Conservation (phyloP, 345 rosid species). For the Dipteronia dyeriana region DNA sequence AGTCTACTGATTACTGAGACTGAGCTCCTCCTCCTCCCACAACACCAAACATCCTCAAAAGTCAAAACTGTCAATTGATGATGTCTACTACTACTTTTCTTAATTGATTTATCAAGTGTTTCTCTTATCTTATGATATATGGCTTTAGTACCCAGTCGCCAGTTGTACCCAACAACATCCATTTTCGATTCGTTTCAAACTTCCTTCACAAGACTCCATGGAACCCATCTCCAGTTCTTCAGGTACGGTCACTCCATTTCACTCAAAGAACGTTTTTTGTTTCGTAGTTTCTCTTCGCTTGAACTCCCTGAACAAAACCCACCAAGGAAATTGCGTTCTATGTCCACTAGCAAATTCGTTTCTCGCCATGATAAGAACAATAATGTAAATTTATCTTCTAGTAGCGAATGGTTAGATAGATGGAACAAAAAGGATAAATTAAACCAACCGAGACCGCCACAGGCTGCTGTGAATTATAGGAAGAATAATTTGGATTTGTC, state of each 20-base stretch:
- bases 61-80: background rate
- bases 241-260: constrained; percentile 49
- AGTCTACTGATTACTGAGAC: background rate
- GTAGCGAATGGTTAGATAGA: constrained; percentile 49
- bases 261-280: constrained; percentile 20
- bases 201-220: constrained; percentile 44
- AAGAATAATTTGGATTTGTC: constrained; percentile 33
- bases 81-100: background rate
- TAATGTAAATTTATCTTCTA: constrained; percentile 14
- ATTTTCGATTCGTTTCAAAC: constrained; percentile 47
- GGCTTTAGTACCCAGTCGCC: constrained; percentile 61
- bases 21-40: background rate
- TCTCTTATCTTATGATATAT: constrained; percentile 23
- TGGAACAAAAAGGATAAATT: constrained; percentile 54
- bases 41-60: constrained; percentile 3
- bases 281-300: constrained; percentile 18
- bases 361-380: constrained; percentile 16
- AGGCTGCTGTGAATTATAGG: constrained; percentile 47
- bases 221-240: constrained; percentile 37
- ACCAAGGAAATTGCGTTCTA: constrained; percentile 28
- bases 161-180: constrained; percentile 46
- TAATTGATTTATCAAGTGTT: background rate
- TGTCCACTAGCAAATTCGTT: constrained; percentile 22
- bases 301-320: constrained; percentile 31
- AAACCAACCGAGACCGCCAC: constrained; percentile 45